A percentile compares a stretch with the other conserved stretches of the same genome.
Conservation (phyloP, 441 rosid genomes). For the Erysimum cheiri region DNA sequence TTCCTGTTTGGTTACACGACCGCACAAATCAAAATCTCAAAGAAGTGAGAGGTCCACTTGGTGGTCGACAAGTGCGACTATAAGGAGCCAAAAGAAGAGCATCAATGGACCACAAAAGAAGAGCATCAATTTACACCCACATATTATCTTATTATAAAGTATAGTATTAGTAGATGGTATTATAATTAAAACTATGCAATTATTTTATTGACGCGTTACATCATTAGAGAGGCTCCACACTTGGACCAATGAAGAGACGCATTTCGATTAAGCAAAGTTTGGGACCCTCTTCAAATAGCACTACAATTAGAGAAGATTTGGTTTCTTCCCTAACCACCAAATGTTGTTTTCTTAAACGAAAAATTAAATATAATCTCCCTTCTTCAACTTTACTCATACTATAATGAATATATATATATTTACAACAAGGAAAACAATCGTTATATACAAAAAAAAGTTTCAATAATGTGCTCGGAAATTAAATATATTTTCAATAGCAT, state of each 20-base stretch:
- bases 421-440: too few relatives aligned
- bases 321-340: constrained; percentile 33
- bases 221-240: constrained; percentile 40
- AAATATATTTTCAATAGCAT: not conserved
- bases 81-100: constrained; percentile 18
- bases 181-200: constrained; percentile 15
- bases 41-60: constrained; percentile 32
- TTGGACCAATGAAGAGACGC: constrained; percentile 43
- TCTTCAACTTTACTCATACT: constrained; percentile 1
- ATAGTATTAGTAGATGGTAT: not conserved
- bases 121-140: too few relatives aligned
- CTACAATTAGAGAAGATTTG: constrained; percentile 37
- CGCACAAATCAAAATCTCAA: constrained; percentile 30
- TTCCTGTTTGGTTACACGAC: constrained; percentile 35
- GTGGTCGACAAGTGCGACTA: constrained; percentile 34
- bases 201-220: constrained; percentile 29
- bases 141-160: constrained; percentile 1
- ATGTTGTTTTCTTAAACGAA: not conserved
- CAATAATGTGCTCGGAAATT: not conserved
- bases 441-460: not conserved
- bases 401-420: not conserved
- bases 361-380: not conserved
- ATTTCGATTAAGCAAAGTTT: constrained; percentile 27
- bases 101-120: too few relatives aligned
- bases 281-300: constrained; percentile 34